These are phyloP conservation scores for Yamadazyma olivae DNA, from an alignment of 805 yeast species.

Conservation along the genomic window DNA sequence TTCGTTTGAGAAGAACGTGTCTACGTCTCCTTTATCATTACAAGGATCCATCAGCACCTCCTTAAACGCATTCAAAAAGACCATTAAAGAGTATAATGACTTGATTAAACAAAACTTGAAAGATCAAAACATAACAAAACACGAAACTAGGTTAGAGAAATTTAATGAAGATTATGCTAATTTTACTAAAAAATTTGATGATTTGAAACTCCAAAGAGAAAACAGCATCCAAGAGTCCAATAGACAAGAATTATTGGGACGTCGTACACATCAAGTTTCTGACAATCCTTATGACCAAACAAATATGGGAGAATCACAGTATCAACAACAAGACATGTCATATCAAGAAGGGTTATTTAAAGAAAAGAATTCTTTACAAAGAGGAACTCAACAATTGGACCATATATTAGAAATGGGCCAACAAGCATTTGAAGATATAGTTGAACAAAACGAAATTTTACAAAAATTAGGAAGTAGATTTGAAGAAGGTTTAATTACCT, in stretches of 20 bases:
- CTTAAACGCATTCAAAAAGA: constrained; percentile 67
- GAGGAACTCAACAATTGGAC: constrained; percentile 82
- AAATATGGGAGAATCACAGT: constrained; percentile 13
- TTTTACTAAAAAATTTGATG: constrained; percentile 48
- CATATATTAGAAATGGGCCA: constrained; percentile 89
- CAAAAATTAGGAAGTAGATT: constrained; percentile 59
- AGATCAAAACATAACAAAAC: constrained; percentile 52
- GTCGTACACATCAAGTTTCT: constrained; percentile 34
- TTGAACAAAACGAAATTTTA: constrained; percentile 77
- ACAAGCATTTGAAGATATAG: constrained; percentile 77
- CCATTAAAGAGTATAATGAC: constrained; percentile 65
- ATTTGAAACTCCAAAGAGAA: constrained; percentile 56
- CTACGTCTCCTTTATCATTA: constrained; percentile 68
- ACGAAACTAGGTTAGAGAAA: constrained; percentile 49
- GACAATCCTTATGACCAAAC: constrained; percentile 50
- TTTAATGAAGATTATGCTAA: constrained; percentile 49
- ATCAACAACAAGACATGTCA: constrained; percentile 24
- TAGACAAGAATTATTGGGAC: constrained; percentile 54
- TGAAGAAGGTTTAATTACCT: constrained; percentile 66
- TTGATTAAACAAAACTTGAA: constrained; percentile 58
- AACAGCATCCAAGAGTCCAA: constrained; percentile 43
- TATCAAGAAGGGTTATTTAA: constrained; percentile 64
- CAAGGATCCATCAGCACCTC: constrained; percentile 82
- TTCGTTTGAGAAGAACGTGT: constrained; percentile 61
- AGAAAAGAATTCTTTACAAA: constrained; percentile 60